Evolutionary conservation across 495 filamentous ascomycete species (phyloP).

Genomic region (Hypoxylon intermedium): DNA sequence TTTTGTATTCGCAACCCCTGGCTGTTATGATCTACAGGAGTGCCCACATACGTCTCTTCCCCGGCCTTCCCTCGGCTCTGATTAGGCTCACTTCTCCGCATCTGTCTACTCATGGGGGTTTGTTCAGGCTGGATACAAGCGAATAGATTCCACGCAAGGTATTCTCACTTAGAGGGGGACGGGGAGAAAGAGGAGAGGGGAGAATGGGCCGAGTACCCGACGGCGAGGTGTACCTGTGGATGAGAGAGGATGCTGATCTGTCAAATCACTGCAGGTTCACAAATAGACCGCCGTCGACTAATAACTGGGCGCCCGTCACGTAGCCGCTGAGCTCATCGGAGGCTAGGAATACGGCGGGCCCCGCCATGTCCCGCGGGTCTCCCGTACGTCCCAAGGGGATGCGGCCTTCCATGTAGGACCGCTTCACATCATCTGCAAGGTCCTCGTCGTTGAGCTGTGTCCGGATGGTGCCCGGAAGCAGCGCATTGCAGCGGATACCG

Average conservation of each 20-base stretch:
- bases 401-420: constrained; percentile 80
- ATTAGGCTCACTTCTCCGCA: constrained; percentile 4
- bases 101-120: neutral
- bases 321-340: constrained; percentile 79
- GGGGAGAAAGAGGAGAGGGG: neutral
- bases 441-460: constrained; percentile 90
- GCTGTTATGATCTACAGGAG: neutral
- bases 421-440: constrained; percentile 72
- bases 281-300: constrained; percentile 83
- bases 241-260: neutral
- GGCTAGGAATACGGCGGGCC: constrained; percentile 86
- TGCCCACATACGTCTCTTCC: neutral
- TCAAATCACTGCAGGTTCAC: constrained; percentile 61
- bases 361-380: constrained; percentile 71
- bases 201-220: constrained; percentile 13
- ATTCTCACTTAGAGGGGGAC: neutral
- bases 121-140: no score
- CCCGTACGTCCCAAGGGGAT: constrained; percentile 82
- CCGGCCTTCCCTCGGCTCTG: neutral
- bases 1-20: constrained; percentile 19
- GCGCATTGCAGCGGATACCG: constrained; percentile 81
- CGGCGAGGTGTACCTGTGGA: neutral
- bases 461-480: constrained; percentile 83
- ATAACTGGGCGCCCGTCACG: constrained; percentile 81
- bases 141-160: no score